These are phyloP conservation scores for Chaetomiaceae sp. DNA, from an alignment of 2,329 filamentous ascomycete species.

Conservation along the genomic window DNA sequence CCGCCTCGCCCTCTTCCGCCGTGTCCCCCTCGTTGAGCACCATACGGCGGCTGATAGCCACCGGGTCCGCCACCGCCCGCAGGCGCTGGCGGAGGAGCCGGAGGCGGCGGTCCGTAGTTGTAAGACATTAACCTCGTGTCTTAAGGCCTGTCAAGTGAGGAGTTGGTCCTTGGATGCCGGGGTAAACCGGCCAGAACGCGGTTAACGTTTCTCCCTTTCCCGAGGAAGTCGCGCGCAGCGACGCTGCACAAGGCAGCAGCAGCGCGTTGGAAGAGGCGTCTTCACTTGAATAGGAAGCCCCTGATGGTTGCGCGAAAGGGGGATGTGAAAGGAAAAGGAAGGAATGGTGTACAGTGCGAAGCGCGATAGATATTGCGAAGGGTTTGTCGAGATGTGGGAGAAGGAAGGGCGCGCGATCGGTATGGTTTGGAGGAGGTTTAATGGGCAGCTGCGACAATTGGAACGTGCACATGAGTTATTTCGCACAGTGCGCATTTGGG, in stretches of 20 bases:
- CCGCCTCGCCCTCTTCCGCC: conserved; percentile 38
- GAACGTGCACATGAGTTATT: neutral
- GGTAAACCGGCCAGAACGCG: too few species aligned
- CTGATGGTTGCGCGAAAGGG: neutral
- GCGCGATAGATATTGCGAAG: neutral
- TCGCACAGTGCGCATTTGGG: neutral
- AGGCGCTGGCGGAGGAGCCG: conserved; percentile 34
- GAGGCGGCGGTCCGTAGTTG: conserved; percentile 49
- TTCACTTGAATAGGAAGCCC: conserved; percentile 22
- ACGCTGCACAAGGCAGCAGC: too few species aligned
- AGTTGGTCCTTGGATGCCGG: too few species aligned
- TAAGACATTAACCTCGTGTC: conserved; percentile 40
- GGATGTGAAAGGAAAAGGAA: neutral
- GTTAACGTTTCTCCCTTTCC: too few species aligned
- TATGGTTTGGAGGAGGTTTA: neutral
- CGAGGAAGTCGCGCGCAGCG: too few species aligned
- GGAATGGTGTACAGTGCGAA: conserved; percentile 1
- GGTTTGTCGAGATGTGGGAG: neutral
- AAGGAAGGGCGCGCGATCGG: conserved; percentile 2
- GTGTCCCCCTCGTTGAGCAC: conserved; percentile 30
- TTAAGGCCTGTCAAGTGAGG: too few species aligned
- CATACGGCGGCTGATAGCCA: conserved; percentile 36
- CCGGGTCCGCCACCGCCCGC: conserved; percentile 27
- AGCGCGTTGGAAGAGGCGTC: conserved; percentile 11
- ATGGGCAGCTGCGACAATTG: neutral